Evolutionary conservation across 2,329 filamentous ascomycete species (phyloP), one percentile per base, ranked within the genome.

Genomic region (Aspergillus sp.): DNA sequence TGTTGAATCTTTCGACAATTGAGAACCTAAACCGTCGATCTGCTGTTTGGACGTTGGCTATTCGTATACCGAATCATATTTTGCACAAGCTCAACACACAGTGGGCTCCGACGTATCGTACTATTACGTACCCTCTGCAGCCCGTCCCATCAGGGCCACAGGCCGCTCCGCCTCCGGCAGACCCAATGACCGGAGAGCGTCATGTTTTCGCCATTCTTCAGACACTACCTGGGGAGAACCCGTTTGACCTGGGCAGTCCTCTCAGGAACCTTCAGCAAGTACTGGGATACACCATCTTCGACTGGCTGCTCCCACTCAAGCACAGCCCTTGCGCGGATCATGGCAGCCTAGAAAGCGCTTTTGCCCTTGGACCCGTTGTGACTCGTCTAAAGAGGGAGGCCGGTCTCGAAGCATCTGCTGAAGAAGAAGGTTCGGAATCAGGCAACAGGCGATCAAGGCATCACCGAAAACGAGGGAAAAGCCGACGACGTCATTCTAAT

Each of bases 271-370:
- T 90, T 70, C 80, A 82, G 54, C 79, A 84, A 12, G 81, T 96
- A 20, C 89, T 98, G 83, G 91, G 91, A 0, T 70, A 78, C 42
- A 79, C 71, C 17, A 54, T 83, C 2, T 51, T 84, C 12, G 86
- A 95, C 50, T 97, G 90, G 90, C 61, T 95, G 10, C 69, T 95
- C 1, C 91, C 91, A 0, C 65, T 95, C 30, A 81, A 75, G 48
- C 76, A 80, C 50, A 89, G 86, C 4, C 91, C 91, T 0, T 91
- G 86, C 64, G 78, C 78, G 44, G 78, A 80, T 46, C 86, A 90
- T 58, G 81, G 82, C 42, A 78, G 75, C 55, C 74, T 75, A 49
- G 76, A 79, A 52, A 84, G 86, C 58, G 81, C 87, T 49, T 94
- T 86, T 62, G 75, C 78, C 12, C 73, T 87, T 59, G 86, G 86